phyloP scores from a whole-genome alignment of 106 monocot species.

The Acanthochlamys bracteata region DNA sequence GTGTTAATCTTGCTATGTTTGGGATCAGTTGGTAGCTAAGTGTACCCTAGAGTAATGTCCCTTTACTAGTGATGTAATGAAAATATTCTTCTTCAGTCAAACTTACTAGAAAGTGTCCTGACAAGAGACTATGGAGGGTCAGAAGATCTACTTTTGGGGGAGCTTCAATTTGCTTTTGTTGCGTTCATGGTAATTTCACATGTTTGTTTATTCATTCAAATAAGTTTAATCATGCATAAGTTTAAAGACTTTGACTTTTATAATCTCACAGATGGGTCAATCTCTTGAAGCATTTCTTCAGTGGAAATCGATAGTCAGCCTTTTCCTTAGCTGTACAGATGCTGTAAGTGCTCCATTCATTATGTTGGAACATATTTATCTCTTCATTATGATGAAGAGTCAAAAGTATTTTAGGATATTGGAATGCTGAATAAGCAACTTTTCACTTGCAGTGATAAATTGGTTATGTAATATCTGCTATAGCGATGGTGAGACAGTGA shows the following conservation, averaged over 20 bases:
- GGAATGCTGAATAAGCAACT: no score
- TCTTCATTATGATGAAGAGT: no score
- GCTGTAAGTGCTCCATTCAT: conserved; percentile 55
- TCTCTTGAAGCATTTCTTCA: conserved; percentile 95
- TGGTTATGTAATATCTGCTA: no score
- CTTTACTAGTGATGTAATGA: not conserved
- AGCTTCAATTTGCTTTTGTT: conserved; percentile 88
- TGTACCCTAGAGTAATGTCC: no score
- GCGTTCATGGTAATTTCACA: conserved; percentile 75
- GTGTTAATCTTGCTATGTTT: no score
- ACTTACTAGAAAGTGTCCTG: conserved; percentile 68
- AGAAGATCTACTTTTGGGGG: conserved; percentile 79
- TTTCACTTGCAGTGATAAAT: no score
- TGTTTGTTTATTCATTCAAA: no score
- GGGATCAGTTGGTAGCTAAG: no score
- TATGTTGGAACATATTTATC: no score
- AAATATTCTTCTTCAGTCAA: conserved; percentile 35
- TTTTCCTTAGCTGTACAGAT: conserved; percentile 72
- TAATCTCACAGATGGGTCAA: conserved; percentile 77
- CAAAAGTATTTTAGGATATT: no score
- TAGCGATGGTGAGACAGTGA: no score
- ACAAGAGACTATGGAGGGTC: conserved; percentile 49
- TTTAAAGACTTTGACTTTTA: not conserved
- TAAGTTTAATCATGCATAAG: no score
- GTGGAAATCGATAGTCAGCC: conserved; percentile 84